Conservation (phyloP, 257 asterid genomes). For the Plantago major region DNA sequence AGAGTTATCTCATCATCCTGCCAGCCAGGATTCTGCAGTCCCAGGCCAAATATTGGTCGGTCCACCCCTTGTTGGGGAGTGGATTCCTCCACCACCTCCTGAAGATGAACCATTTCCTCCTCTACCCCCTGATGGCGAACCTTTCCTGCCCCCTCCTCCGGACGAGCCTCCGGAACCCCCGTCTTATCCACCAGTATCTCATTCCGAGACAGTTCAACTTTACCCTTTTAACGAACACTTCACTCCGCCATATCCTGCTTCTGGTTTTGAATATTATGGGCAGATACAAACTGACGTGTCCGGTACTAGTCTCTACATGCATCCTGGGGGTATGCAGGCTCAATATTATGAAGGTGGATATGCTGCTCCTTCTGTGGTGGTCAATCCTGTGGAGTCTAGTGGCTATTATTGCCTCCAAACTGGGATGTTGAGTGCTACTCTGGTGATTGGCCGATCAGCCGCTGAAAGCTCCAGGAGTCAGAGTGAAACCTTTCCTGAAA, state of each 20-base stretch:
- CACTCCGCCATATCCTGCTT: conserved; percentile 46
- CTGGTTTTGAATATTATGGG: conserved; percentile 52
- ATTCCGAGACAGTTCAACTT: conserved; percentile 42
- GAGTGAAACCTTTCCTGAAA: conserved; percentile 28
- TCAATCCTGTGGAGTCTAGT: conserved; percentile 47
- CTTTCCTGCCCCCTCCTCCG: conserved; percentile 58
- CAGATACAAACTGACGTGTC: conserved; percentile 45
- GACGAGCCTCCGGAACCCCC: conserved; percentile 66
- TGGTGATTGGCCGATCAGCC: conserved; percentile 26
- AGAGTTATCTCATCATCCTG: conserved; percentile 25
- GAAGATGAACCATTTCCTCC: conserved; percentile 88
- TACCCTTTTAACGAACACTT: conserved; percentile 52
- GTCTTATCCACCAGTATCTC: conserved; percentile 42
- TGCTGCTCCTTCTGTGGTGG: conserved; percentile 43
- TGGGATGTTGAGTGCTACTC: conserved; percentile 35
- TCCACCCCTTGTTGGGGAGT: conserved; percentile 51
- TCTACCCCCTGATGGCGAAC: conserved; percentile 76
- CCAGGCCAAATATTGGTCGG: conserved; percentile 21
- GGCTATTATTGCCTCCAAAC: conserved; percentile 60
- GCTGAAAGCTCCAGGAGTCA: conserved; percentile 34
- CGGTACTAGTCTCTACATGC: conserved; percentile 39
- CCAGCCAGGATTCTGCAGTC: conserved; percentile 24
- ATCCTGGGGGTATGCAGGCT: conserved; percentile 49
- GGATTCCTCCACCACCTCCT: conserved; percentile 94
- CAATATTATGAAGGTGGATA: conserved; percentile 55